Base-by-base conservation (phyloP, 352 stramenopile genomes). In the Phytophthora pseudosyringae region DNA sequence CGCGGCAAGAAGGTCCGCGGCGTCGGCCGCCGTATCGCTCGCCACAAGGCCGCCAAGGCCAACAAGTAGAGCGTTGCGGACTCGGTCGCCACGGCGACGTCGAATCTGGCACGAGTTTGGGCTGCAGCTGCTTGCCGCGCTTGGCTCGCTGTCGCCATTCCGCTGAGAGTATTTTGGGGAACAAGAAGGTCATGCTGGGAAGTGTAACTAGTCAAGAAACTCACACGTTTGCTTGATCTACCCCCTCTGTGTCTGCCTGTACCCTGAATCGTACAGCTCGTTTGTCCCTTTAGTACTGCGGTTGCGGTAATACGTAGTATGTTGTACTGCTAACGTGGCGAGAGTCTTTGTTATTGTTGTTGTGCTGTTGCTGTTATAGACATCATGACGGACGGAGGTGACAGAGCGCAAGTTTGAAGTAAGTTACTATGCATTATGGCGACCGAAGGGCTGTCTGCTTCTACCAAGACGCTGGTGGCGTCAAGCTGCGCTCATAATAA, bases 1-100 rank as follows among this genome's bases (percentile, higher is more conserved):
- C 96, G 97, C 64, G 93, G 71, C 70, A 97, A 98, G 88, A 99
- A 99, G 94, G 77, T 98, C 55, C 95, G 97, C 64, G 97, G 97
- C 93, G 97, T 98, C 28, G 97, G 97, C 69, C 94, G 96, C 61
- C 95, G 94, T 81, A 99, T 99, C 78, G 96, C 97, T 71, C 98
- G 97, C 82, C 97, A 99, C 95, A 99, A 99, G 89, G 97, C 97
- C 46, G 98, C 98, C 78, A 98, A 98, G 93, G 97, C 97, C 77
- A 97, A 91, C 83, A 94, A 95, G 87, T 97, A 97, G 84, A 75
- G 62, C 47, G 54, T 71, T 73, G 62, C 82, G 55, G 58, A 73
- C 63, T 71, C 55, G 59, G 40, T 73, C 41, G 55, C 47, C 29
- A 57, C 25, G 56, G 68, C 64, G 52, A 73, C 50, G 28, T 60